These are phyloP conservation scores for Plantago coronopus DNA, from an alignment of 305 asterid species.

Conservation along the genomic window DNA sequence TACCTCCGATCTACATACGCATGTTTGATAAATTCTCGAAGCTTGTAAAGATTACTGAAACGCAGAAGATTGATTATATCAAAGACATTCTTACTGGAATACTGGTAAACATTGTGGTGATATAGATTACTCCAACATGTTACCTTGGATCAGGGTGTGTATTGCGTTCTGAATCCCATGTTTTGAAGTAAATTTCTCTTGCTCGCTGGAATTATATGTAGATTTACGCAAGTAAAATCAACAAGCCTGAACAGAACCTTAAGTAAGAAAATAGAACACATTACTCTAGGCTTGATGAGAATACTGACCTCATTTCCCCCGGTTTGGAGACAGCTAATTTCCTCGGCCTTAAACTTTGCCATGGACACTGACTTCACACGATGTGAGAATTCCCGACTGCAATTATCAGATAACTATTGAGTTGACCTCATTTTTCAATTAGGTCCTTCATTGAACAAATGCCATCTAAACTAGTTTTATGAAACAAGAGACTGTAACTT, in stretches of 20 bases:
- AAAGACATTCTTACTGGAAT: slow-evolving; percentile 7
- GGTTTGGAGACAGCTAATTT: slow-evolving; percentile 68
- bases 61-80: slow-evolving; percentile 16
- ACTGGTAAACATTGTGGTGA: neutral
- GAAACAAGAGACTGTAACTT: slow-evolving; percentile 35
- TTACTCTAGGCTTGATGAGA: neutral
- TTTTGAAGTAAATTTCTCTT: slow-evolving; percentile 61
- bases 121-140: slow-evolving; percentile 4
- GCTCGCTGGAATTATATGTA: slow-evolving; percentile 50
- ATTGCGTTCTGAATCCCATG: slow-evolving; percentile 68
- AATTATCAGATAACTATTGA: slow-evolving; percentile 16
- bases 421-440: neutral
- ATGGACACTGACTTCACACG: slow-evolving; percentile 90
- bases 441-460: neutral
- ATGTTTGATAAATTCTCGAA: slow-evolving; percentile 67
- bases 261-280: neutral
- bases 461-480: neutral
- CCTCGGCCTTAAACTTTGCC: slow-evolving; percentile 79
- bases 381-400: slow-evolving; percentile 90
- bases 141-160: slow-evolving; percentile 67
- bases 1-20: slow-evolving; percentile 67
- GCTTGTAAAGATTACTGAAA: slow-evolving; percentile 62
- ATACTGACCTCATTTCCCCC: slow-evolving; percentile 83
- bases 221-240: slow-evolving; percentile 2
- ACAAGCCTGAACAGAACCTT: neutral